Evolutionary conservation across 352 stramenopile genomes (phyloP).

Genomic region (Pythium biforme): DNA sequence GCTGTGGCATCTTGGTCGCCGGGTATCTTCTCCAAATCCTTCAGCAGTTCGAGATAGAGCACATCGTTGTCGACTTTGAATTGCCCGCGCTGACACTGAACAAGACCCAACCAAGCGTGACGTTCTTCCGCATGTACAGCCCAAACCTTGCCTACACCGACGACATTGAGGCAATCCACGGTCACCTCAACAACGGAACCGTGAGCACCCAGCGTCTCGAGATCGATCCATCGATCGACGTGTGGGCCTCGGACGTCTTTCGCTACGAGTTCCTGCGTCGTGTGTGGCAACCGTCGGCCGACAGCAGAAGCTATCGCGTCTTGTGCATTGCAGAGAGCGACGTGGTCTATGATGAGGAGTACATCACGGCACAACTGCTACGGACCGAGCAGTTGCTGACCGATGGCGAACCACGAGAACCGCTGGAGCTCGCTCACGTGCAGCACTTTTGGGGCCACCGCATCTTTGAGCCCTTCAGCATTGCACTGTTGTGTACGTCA

Average conservation of each 20-base stretch:
- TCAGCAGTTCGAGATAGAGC: not conserved
- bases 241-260: constrained; percentile 15
- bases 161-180: constrained; percentile 6
- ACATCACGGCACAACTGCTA: constrained; percentile 5
- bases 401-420: not conserved
- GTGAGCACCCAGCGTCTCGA: not conserved
- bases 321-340: constrained; percentile 10
- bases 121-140: constrained; percentile 16
- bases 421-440: constrained; percentile 10
- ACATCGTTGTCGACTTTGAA: not conserved
- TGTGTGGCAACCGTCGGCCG: not conserved
- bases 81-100: not conserved
- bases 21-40: not conserved
- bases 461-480: constrained; percentile 13
- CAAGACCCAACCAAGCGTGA: not conserved
- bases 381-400: not conserved
- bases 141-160: constrained; percentile 1
- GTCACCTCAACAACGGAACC: constrained; percentile 2
- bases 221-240: constrained; percentile 6
- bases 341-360: constrained; percentile 10
- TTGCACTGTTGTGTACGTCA: constrained; percentile 10
- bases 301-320: not conserved
- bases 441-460: constrained; percentile 16
- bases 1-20: not conserved
- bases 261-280: constrained; percentile 12